Base-by-base conservation (phyloP, 1,284 basidiomycete genomes). In the Exobasidium cylindrosporum region DNA sequence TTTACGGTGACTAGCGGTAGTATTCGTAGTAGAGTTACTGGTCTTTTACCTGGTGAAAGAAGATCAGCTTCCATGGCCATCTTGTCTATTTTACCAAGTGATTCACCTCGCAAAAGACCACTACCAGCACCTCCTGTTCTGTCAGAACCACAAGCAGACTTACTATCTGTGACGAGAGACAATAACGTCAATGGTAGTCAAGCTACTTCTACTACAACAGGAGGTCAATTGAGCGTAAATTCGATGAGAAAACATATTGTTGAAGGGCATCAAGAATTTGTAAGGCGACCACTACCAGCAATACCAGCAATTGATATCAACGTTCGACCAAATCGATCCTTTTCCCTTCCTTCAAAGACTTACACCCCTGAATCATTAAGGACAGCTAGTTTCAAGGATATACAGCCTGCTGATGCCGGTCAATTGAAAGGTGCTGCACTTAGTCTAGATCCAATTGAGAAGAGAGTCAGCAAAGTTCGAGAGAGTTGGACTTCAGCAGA, bases 401-500 rank as follows among this genome's bases (percentile, higher is more conserved):
- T 21, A 13, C 14, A 26, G 24, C 7, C 46, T 26, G 7, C 46
- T 47, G n/a, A 21, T 4, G 13, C 47, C 2, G 13, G 21, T 6
- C 47, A 13, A 24, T 14, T 50, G 47, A 13, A 50, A 24, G 26
- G 21, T 13, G 13, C 17, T 28, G 26, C 47, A 28, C n/a, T 50
- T 28, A 50, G 26, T 50, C 21, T 3, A 24, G n/a, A 14, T 45
- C 17, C 23, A 17, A 23, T 3, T 45, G 43, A 14, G 13, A 4
- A 24, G 26, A 24, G 21, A 50, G 47, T 28, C 47, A 50, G 26
- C 26, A 50, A 50, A 28, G 47, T 26, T 24, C 53, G 53, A 30
- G 53, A 55, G 30, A 55, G 53, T 28, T 55, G 53, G 53, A 55
- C 1, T 4, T 55, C 53, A 23, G 29, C 24, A n/a, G 53, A 55